These are phyloP conservation scores for Cyberlindnera veronae DNA, from an alignment of 805 yeast genomes.

Conservation along the genomic window DNA sequence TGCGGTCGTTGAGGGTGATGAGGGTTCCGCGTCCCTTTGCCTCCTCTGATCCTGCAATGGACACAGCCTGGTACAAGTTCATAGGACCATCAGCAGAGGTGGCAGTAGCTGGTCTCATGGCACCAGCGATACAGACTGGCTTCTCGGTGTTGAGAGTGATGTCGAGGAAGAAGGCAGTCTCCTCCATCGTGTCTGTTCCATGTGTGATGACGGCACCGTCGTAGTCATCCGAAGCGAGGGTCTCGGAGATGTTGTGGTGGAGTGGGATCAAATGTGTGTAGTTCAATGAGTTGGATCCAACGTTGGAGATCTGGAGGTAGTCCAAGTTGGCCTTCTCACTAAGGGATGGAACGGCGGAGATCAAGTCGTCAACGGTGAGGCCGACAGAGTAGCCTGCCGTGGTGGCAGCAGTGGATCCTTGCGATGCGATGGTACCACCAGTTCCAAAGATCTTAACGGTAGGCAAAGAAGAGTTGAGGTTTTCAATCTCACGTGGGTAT, in stretches of 20 bases:
- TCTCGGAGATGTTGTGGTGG: conserved; percentile 42
- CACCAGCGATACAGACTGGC: conserved; percentile 43
- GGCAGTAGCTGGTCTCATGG: conserved; percentile 72
- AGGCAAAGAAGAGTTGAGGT: conserved; percentile 17
- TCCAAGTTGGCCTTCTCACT: conserved; percentile 50
- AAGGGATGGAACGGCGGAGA: conserved; percentile 54
- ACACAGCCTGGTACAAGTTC: conserved; percentile 66
- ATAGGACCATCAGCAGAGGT: conserved; percentile 71
- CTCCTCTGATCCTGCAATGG: conserved; percentile 49
- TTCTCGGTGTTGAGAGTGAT: conserved; percentile 36
- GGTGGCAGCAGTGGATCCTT: conserved; percentile 42
- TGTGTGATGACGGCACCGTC: conserved; percentile 66
- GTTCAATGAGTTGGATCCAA: conserved; percentile 57
- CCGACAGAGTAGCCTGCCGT: conserved; percentile 56
- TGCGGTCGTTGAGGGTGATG: conserved; percentile 62
- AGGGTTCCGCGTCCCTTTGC: conserved; percentile 59
- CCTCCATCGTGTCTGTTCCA: conserved; percentile 70
- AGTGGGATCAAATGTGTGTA: conserved; percentile 43
- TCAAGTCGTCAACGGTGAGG: conserved; percentile 47
- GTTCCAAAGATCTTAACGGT: conserved; percentile 49
- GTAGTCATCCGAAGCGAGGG: conserved; percentile 36
- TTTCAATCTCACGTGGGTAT: not conserved
- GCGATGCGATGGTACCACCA: conserved; percentile 59
- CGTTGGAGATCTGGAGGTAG: conserved; percentile 36
- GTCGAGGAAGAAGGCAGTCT: conserved; percentile 62